Evolutionary conservation across 192 early-diverging fungal species (phyloP).

Genomic region (Dissophora ornata): DNA sequence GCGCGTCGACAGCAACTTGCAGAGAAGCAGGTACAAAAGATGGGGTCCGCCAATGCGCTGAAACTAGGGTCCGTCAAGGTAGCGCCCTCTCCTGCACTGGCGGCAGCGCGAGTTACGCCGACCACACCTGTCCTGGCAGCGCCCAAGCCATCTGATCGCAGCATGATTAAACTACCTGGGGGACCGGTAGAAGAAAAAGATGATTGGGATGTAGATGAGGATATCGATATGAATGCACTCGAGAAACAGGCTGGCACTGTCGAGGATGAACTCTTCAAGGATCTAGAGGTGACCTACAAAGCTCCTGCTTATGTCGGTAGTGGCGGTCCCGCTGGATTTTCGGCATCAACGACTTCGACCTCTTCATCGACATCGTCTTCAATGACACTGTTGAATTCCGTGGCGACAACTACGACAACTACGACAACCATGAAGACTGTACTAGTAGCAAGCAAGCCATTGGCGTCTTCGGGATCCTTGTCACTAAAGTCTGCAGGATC

Average conservation of each 20-base stretch:
- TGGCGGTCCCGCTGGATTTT: background rate
- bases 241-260: conserved; percentile 11
- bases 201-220: conserved; percentile 35
- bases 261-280: conserved; percentile 50
- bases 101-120: background rate
- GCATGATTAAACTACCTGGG: conserved; percentile 8
- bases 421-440: conserved; percentile 16
- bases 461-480: too few species aligned
- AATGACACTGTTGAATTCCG: conserved; percentile 19
- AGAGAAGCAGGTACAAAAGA: conserved; percentile 38
- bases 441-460: too few species aligned
- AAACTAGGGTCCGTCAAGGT: conserved; percentile 9
- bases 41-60: conserved; percentile 14
- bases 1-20: conserved; percentile 44
- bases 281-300: conserved; percentile 45
- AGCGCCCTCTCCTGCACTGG: background rate
- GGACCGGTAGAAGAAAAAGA: conserved; percentile 32
- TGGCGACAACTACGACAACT: conserved; percentile 13
- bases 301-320: conserved; percentile 36
- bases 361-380: conserved; percentile 33
- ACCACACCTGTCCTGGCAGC: background rate
- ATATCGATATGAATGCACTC: conserved; percentile 27
- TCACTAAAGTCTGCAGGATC: too few species aligned
- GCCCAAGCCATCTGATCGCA: conserved; percentile 11
- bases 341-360: conserved; percentile 18